Base-by-base conservation (phyloP, 805 yeast genomes). In the Yamadazyma olivae region DNA sequence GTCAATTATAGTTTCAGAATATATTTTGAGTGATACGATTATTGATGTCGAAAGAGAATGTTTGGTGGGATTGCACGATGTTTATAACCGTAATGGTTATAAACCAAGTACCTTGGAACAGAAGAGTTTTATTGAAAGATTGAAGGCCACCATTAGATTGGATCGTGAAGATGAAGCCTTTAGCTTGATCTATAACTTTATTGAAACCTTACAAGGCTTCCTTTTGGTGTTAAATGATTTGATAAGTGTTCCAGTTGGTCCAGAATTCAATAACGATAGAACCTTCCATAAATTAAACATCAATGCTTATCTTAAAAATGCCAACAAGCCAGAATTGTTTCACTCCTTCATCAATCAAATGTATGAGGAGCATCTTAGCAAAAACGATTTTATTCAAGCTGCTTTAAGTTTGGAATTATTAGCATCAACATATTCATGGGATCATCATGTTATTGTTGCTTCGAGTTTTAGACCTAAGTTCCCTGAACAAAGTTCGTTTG, bases 181-280 rank as follows among this genome's bases (percentile, higher is more conserved):
- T 43, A 54, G 55, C 1, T 61, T 74, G 18, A 64, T 80, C 26
- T 60, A 70, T 40, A 62, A 62, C 25, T 75, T 79, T 38, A 67
- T 82, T 36, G 70, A 69, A 38, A 76, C 74, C 28, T 48, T 85
- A 25, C 58, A 77, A 17, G 81, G 77, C 17, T 84, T 85, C 57
- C 59, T 86, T 39, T 77, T 71, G 36, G 76, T 79, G 12, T 69
- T 84, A 50, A 71, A 77, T 42, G 87, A 84, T 49, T 74, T 83
- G 48, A 75, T 75, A 48, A 73, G 75, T 39, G 87, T 88, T 39
- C 96, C 96, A 10, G 73, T 71, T 31, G 89, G 89, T 14, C 80
- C 80, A 27, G 95, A 87, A 51, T 89, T 83, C 57, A 91, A 84
- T 49, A 91, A 85, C 55, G 96, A 88, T 57, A 70, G 95, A 51